A percentile compares a stretch with the other conserved stretches of the same genome.
These are phyloP conservation scores for Diaporthe citriasiana DNA, from an alignment of 2,329 filamentous ascomycete species.

Conservation along the genomic window DNA sequence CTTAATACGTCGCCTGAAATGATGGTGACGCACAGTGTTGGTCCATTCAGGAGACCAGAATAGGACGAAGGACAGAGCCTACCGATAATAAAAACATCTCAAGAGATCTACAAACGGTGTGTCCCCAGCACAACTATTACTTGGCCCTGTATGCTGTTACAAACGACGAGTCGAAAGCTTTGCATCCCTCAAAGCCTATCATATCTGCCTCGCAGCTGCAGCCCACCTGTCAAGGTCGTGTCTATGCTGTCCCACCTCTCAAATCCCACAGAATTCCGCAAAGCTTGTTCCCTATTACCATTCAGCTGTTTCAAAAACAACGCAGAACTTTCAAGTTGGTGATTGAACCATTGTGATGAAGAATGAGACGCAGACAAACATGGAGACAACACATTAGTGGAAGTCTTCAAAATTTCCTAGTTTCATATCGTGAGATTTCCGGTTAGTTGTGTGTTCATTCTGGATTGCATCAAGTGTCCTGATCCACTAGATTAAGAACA, in stretches of 20 bases:
- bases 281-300: neutral
- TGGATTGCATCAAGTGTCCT: neutral
- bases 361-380: neutral
- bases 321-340: neutral
- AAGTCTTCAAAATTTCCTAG: no score
- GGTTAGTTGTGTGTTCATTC: neutral
- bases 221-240: neutral
- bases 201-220: neutral
- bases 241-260: no score
- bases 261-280: neutral
- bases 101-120: neutral
- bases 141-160: neutral
- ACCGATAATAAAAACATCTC: neutral
- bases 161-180: neutral
- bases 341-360: no score
- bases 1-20: neutral
- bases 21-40: no score
- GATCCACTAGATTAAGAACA: neutral
- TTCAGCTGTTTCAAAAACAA: neutral
- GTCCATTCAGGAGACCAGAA: no score
- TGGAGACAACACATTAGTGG: no score
- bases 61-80: neutral
- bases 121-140: neutral
- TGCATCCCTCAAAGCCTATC: neutral
- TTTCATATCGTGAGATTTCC: neutral